Conservation (phyloP, 306 rosid genomes). For the Ammopiptanthus mongolicus region DNA sequence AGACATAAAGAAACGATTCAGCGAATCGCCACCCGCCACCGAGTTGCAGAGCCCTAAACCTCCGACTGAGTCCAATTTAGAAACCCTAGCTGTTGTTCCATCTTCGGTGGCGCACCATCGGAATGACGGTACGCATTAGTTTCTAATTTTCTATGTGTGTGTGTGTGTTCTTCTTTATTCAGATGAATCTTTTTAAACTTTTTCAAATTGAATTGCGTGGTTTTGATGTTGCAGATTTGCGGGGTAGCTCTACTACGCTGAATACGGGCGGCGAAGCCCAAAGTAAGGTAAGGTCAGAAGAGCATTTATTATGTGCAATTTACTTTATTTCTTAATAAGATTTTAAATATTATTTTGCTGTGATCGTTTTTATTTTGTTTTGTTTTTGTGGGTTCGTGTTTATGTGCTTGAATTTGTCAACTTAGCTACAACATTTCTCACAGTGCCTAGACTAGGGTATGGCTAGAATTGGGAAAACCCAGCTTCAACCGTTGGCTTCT, state of each 20-base stretch:
- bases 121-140: slow-evolving; percentile 32
- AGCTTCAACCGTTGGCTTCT: background rate
- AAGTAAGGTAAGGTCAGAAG: slow-evolving; percentile 38
- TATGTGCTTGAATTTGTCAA: background rate
- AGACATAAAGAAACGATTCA: background rate
- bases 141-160: background rate
- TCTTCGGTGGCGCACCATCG: slow-evolving; percentile 32
- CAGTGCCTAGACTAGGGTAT: background rate
- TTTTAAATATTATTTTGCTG: background rate
- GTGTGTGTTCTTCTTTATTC: background rate
- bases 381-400: background rate
- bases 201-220: slow-evolving; percentile 6
- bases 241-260: slow-evolving; percentile 15
- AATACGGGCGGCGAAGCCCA: slow-evolving; percentile 26
- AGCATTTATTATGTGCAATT: slow-evolving; percentile 13
- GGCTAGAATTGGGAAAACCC: background rate
- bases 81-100: slow-evolving; percentile 56
- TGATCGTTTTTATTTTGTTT: no score
- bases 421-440: background rate
- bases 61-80: slow-evolving; percentile 6
- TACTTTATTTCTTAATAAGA: background rate
- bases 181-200: background rate
- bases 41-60: slow-evolving; percentile 23
- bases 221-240: slow-evolving; percentile 45
- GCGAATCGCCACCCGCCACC: background rate